Base-by-base conservation (phyloP, 805 yeast species). In the Suhomyces tanzawaensis region DNA sequence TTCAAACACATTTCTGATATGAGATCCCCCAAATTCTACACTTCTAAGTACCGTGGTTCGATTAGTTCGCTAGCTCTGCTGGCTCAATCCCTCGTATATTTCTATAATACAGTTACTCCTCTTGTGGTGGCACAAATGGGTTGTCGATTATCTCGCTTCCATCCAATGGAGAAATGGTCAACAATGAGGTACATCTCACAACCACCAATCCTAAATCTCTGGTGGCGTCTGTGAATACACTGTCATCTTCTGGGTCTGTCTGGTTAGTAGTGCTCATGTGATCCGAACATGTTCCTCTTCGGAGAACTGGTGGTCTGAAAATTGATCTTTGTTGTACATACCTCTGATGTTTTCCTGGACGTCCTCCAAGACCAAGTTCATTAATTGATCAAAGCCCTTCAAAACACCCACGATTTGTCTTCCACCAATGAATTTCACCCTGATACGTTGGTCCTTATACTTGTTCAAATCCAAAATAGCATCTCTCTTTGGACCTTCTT, bases 351-450 rank as follows among this genome's bases (percentile, higher is more conserved):
- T 72, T 59, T 93, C 97, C 23, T 69, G 66, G 4, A 79, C 82
- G 21, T 83, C 77, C 52, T 83, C 88, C 44, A 85, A 69, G 2
- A 85, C 91, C 50, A 85, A 64, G 62, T 85, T 85, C 87, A 84
- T 80, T 54, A 84, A 70, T 57, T 81, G 89, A 56, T 85, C 95
- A 54, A 72, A 83, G 5, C 98, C 97, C 50, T 85, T 87, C 50
- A 91, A 74, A 1, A 69, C 66, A 24, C 99, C 99, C 13, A 71
- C 70, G n/a, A 85, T 79, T 49, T 81, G 81, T 55, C 97, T 78
- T 5, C 96, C 96, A 9, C 95, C 95, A 48, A 81, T 75, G 56
- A 93, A 79, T 51, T 85, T 82, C 37, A 90, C 91, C 51, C 82
- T 74, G 28, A 91, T 79, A 48, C 72, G 61, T 49, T 82, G 72